These are phyloP conservation scores for Linderniella brevidens DNA, from an alignment of 257 asterid species.

Conservation along the genomic window DNA sequence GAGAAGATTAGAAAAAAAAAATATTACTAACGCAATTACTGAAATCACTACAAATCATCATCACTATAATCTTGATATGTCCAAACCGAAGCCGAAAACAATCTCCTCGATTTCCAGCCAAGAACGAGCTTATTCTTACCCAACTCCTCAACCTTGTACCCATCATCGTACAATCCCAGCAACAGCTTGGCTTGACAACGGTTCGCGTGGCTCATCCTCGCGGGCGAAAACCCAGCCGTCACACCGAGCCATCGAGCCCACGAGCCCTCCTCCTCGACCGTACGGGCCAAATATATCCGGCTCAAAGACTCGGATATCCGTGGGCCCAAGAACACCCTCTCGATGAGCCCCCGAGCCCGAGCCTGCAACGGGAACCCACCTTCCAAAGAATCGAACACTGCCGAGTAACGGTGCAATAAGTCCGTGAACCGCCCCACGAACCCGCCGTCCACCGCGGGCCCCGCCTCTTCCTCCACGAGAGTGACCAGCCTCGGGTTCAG, in stretches of 20 bases:
- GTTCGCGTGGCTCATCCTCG: too few species aligned
- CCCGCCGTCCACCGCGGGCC: slow-evolving; percentile 22
- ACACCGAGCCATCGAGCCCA: slow-evolving; percentile 48
- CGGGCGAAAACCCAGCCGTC: slow-evolving; percentile 21
- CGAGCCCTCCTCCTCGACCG: slow-evolving; percentile 20
- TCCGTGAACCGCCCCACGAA: slow-evolving; percentile 68
- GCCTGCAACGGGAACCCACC: slow-evolving; percentile 68
- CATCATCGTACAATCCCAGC: too few species aligned
- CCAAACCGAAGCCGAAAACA: too few species aligned
- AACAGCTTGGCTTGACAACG: too few species aligned
- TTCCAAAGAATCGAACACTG: slow-evolving; percentile 54
- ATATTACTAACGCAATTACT: too few species aligned
- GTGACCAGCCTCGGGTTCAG: slow-evolving; percentile 48
- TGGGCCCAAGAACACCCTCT: slow-evolving; percentile 52
- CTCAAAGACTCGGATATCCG: slow-evolving; percentile 37
- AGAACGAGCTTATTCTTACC: too few species aligned
- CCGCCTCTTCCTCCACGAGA: slow-evolving; percentile 51
- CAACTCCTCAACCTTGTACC: too few species aligned
- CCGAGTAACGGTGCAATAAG: slow-evolving; percentile 48
- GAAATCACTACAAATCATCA: too few species aligned
- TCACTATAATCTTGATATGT: too few species aligned
- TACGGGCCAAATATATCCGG: slow-evolving; percentile 21
- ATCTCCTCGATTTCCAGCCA: too few species aligned
- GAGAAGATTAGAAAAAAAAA: too few species aligned
- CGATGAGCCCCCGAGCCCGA: slow-evolving; percentile 43